Base-by-base conservation (phyloP, 2,329 filamentous ascomycete genomes). In the Acephala macrosclerotiorum region DNA sequence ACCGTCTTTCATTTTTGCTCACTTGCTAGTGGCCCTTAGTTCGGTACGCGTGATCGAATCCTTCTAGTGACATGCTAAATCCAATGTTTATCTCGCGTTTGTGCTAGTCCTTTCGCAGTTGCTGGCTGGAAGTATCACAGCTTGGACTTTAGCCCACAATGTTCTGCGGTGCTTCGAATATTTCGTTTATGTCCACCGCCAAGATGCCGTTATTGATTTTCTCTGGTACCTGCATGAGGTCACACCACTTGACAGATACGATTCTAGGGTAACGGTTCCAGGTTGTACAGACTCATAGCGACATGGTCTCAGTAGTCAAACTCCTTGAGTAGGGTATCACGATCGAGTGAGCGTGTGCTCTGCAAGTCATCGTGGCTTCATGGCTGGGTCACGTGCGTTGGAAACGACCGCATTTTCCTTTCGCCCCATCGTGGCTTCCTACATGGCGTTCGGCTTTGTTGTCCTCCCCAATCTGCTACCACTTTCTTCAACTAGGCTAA, bases 191-290 rank as follows among this genome's bases (percentile, higher is more conserved):
- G n/a, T 49, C 25, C 20, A 22, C 4, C 20, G n/a, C 45, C 14
- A 42, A 42, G 40, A 42, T 18, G 12, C 40, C n/a, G 45, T 49
- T 49, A n/a, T 11, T 22, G n/a, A 25, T 9, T 18, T 49, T 49
- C 20, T 49, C 45, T 49, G 45, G 45, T 49, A 49, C 45, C 45
- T 49, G 45, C 45, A 49, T 25, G 45, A 12, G 3, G 45, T 22
- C 20, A 7, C n/a, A 49, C 45, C 9, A 49, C 20, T 49, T 25
- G 20, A 22, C n/a, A n/a, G 45, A 49, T 49, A 49, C 20, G 45
- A 22, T 49, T 25, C n/a, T 49, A 7, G n/a, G 20, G 45, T 49
- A 49, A 49, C 45, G 6, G 20, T 49, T n/a, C n/a, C n/a, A 11
- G 2, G 45, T 49, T 7, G n/a, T n/a, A 49, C 45, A 49, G 11